A percentile compares a stretch with the other conserved stretches of the same genome.
Conservation (phyloP, 1,284 basidiomycete species). For the Singerocomus rubriflavus region DNA sequence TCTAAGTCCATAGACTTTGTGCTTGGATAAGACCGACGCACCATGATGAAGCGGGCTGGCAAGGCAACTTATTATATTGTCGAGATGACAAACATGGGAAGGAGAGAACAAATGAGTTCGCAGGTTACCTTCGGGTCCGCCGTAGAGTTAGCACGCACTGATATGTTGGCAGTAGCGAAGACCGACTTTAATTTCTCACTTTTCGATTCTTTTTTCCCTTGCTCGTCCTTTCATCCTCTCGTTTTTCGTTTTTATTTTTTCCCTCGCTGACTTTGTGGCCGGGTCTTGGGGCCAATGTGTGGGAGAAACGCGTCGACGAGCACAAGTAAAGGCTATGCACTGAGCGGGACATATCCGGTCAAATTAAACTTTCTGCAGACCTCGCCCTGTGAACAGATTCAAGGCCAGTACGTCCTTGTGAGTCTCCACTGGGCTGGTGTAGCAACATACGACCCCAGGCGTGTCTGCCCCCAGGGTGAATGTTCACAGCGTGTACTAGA, state of each 20-base stretch:
- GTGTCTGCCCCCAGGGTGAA: neutral
- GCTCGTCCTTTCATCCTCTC: too few relatives aligned
- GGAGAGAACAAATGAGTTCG: neutral
- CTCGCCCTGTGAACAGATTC: neutral
- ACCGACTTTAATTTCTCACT: too few relatives aligned
- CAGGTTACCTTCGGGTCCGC: conserved; percentile 8
- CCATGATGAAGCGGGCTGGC: neutral
- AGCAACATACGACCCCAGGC: neutral
- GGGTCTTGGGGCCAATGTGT: neutral
- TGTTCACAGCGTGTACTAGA: neutral
- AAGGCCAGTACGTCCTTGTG: neutral
- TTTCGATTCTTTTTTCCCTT: too few relatives aligned
- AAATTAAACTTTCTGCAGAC: conserved; percentile 10
- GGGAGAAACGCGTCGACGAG: neutral
- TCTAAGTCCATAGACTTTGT: conserved; percentile 2
- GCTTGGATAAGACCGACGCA: neutral
- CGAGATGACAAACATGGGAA: conserved; percentile 12
- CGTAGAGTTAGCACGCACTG: neutral
- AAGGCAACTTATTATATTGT: neutral
- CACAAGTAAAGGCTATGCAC: neutral
- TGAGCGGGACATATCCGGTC: neutral
- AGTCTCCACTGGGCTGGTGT: neutral
- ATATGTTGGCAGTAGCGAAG: too few relatives aligned
- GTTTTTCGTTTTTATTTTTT: neutral
- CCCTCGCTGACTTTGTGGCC: neutral